phyloP scores from a whole-genome alignment of 176 grass and related monocot genomes.

The Areca catechu region DNA sequence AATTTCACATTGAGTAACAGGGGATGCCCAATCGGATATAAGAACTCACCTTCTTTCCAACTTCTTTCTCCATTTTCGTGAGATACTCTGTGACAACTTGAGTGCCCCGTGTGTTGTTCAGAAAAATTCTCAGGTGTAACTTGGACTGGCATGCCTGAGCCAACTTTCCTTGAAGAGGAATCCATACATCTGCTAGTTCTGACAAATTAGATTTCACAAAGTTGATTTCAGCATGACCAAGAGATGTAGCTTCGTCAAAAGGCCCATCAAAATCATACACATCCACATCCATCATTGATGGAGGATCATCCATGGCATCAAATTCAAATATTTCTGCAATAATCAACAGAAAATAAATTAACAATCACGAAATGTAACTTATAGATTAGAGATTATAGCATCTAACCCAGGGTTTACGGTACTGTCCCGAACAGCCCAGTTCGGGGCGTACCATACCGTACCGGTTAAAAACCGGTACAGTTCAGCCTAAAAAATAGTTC shows the following conservation, averaged over 20 bases:
- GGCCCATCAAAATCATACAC: conserved; percentile 95
- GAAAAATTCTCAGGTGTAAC: conserved; percentile 73
- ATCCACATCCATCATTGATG: conserved; percentile 74
- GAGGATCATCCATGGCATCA: conserved; percentile 89
- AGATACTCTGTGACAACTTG: conserved; percentile 61
- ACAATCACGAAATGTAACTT: conserved; percentile 1
- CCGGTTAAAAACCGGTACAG: no score
- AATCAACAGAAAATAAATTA: neutral
- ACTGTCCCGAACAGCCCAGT: no score
- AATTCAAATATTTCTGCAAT: conserved; percentile 97
- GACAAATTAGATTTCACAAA: conserved; percentile 83
- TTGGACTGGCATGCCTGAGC: conserved; percentile 87
- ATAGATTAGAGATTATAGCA: no score
- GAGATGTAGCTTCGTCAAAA: conserved; percentile 62
- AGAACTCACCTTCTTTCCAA: conserved; percentile 69
- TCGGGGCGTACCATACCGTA: no score
- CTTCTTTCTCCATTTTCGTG: conserved; percentile 84
- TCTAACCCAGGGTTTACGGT: no score
- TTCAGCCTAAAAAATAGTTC: no score
- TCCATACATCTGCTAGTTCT: conserved; percentile 59
- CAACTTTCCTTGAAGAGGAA: conserved; percentile 79
- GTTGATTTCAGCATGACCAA: conserved; percentile 89
- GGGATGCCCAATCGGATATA: neutral
- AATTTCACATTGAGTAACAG: neutral
- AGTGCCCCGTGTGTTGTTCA: conserved; percentile 68